Base-by-base conservation (phyloP, 352 stramenopile species). In the Phytophthora niederhauseri region DNA sequence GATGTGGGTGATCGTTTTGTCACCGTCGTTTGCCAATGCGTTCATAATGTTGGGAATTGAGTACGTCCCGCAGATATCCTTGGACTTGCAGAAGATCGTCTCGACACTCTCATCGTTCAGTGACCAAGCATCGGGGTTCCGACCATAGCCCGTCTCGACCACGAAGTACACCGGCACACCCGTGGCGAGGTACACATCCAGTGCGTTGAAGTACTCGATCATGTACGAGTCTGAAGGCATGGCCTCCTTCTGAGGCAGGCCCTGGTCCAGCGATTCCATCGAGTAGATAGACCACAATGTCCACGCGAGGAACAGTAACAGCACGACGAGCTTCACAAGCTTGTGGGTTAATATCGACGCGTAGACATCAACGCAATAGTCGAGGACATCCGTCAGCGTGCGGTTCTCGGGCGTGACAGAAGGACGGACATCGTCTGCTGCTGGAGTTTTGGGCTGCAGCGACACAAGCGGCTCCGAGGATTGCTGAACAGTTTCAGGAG, bases 171-270 rank as follows among this genome's bases (percentile, higher is more conserved):
- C 77, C 3, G 82, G 82, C 9, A 77, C 58, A 51, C 82, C 82
- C 17, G 82, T 91, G 24, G 80, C 79, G n/a, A 90, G 57, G 26
- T 88, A 85, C 19, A 66, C 64, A 28, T 91, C 80, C 26, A 90
- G 55, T 9, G 80, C 78, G 54, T 90, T 74, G 38, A 91, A 91
- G 53, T 89, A 91, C 11, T 80, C 62, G 20, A 85, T 82, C 79
- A 91, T 76, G 64, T 91, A 91, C 45, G 82, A 91, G 9, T 82
- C 66, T 1, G 78, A 88, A 4, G 82, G 81, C 82, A 91, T 89
- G 11, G 82, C 78, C 34, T 91, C 78, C 26, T 75, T 77, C 61
- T 91, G 82, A 1, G 81, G 76, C 19, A 91, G 71, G 38, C 82
- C 82, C 34, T 85, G 82, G 31, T 91, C 71, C 48, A 91, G 43